Conservation (phyloP, 495 filamentous ascomycete genomes). For the Mycothermus thermophilus region DNA sequence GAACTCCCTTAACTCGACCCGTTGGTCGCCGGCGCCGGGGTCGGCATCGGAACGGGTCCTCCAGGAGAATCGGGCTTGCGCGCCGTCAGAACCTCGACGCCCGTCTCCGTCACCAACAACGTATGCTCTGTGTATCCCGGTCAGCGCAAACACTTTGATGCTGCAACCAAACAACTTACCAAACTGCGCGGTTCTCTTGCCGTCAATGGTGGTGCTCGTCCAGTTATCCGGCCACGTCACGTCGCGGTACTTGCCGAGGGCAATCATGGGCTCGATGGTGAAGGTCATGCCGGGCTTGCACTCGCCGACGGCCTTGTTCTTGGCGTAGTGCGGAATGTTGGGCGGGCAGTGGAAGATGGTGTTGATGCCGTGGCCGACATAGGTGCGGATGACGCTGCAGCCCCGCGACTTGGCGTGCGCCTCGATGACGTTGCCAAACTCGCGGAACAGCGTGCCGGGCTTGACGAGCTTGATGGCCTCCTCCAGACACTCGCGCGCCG, state of each 20-base stretch:
- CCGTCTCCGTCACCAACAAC: conserved; percentile 80
- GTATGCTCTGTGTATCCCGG: conserved; percentile 72
- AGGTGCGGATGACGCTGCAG: conserved; percentile 79
- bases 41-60: conserved; percentile 64
- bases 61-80: conserved; percentile 70
- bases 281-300: conserved; percentile 88
- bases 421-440: conserved; percentile 73
- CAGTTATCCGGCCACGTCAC: conserved; percentile 85
- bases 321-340: conserved; percentile 77
- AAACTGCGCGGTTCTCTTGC: conserved; percentile 73
- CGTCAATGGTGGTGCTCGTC: conserved; percentile 75
- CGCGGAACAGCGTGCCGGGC: conserved; percentile 71
- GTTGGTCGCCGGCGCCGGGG: conserved; percentile 7
- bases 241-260: conserved; percentile 64
- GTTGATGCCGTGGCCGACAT: conserved; percentile 83
- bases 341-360: conserved; percentile 72
- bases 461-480: conserved; percentile 75
- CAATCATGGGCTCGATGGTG: conserved; percentile 89
- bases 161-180: conserved; percentile 34
- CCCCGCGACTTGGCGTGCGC: conserved; percentile 64
- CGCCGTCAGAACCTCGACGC: conserved; percentile 87
- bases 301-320: conserved; percentile 79
- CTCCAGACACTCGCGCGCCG: conserved; percentile 67
- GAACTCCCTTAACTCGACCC: conserved; percentile 8
- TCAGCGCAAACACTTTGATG: too few species aligned